A percentile compares a stretch with the other conserved stretches of the same genome.
Conservation (phyloP, 768 basidiomycete species). For the Panellus pusillus region DNA sequence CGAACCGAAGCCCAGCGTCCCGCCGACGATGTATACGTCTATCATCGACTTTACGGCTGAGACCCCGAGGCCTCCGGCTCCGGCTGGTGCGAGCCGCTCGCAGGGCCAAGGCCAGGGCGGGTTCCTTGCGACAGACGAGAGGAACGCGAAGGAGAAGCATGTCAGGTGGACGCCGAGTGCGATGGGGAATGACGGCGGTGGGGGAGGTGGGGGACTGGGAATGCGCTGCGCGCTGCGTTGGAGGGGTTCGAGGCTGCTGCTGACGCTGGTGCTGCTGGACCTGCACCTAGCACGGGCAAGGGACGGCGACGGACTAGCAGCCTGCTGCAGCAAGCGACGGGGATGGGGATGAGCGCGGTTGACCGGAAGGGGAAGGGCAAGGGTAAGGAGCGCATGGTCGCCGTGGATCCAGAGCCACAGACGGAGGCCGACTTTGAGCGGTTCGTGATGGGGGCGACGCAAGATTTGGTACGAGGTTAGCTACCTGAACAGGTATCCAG, state of each 20-base stretch:
- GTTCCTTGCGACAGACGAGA: conserved; percentile 1
- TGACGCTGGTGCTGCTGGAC: neutral
- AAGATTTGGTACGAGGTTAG: conserved; percentile 6
- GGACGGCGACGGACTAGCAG: conserved; percentile 13
- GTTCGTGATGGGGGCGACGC: conserved; percentile 15
- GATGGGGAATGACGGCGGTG: neutral
- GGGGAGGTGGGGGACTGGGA: neutral
- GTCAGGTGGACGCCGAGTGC: conserved; percentile 13
- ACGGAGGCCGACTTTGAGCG: conserved; percentile 11
- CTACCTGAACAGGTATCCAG: neutral
- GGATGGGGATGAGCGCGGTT: no score
- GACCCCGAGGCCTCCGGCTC: neutral
- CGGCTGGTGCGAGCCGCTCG: neutral
- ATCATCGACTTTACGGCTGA: conserved; percentile 30
- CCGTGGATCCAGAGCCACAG: neutral
- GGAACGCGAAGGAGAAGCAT: conserved; percentile 11
- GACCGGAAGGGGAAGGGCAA: conserved; percentile 19
- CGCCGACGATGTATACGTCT: conserved; percentile 35
- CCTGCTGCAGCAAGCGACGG: conserved; percentile 7
- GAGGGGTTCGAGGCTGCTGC: neutral
- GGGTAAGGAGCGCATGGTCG: conserved; percentile 9
- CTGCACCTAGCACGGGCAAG: neutral
- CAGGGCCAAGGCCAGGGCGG: neutral
- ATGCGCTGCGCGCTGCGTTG: neutral
- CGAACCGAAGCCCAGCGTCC: conserved; percentile 44